These are phyloP conservation scores for Raffaelea arxii DNA, from an alignment of 2,329 filamentous ascomycete genomes.

Conservation along the genomic window DNA sequence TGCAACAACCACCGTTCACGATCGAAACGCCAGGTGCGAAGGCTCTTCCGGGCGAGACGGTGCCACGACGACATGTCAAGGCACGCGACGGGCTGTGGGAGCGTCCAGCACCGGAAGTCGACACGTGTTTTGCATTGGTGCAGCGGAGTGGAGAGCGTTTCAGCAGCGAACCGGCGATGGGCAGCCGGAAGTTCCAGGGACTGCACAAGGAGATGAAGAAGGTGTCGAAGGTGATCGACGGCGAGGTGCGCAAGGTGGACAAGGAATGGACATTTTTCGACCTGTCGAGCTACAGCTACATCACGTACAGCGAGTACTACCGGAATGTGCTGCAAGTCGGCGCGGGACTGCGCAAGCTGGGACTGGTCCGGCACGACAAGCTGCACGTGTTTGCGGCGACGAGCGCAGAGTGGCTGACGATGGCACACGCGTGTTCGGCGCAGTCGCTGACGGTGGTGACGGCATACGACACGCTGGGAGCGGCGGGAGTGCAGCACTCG, in stretches of 20 bases:
- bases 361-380: slow-evolving; percentile 55
- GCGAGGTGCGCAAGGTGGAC: slow-evolving; percentile 67
- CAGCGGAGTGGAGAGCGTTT: slow-evolving; percentile 55
- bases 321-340: slow-evolving; percentile 59
- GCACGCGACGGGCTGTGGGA: slow-evolving; percentile 61
- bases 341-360: slow-evolving; percentile 64
- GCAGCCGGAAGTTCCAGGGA: slow-evolving; percentile 62
- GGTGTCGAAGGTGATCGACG: slow-evolving; percentile 79
- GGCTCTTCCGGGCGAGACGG: slow-evolving; percentile 70
- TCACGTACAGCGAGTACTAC: slow-evolving; percentile 73
- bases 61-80: slow-evolving; percentile 64
- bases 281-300: slow-evolving; percentile 65
- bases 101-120: slow-evolving; percentile 57
- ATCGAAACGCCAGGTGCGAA: slow-evolving; percentile 60
- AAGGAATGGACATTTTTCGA: slow-evolving; percentile 92
- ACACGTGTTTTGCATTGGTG: slow-evolving; percentile 73
- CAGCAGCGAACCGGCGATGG: slow-evolving; percentile 55
- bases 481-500: slow-evolving; percentile 76
- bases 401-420: slow-evolving; percentile 73
- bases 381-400: slow-evolving; percentile 81
- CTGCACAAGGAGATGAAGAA: slow-evolving; percentile 80
- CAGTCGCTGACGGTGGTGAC: slow-evolving; percentile 90
- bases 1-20: slow-evolving; percentile 64
- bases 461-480: slow-evolving; percentile 85
- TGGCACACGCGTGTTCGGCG: slow-evolving; percentile 66